Conservation (phyloP, 192 early-diverging fungal genomes). For the Spinellus fusiger region DNA sequence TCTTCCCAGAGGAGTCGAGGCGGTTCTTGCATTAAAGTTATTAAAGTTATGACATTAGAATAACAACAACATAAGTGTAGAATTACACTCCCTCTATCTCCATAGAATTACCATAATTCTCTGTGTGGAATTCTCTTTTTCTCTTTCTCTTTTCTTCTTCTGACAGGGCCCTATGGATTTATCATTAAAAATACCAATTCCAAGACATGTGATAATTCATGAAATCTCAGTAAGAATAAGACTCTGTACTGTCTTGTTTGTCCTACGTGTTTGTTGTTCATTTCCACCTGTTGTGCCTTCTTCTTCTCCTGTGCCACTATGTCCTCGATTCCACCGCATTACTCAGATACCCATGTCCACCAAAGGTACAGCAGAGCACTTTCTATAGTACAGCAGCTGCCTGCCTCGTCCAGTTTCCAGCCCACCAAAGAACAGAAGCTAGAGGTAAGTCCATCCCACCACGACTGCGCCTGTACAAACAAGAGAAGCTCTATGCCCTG, state of each 20-base stretch:
- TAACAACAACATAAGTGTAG: no score
- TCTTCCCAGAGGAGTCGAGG: no score
- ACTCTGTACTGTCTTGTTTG: not conserved
- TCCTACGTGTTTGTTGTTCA: not conserved
- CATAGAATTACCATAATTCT: no score
- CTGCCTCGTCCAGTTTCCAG: constrained; percentile 31
- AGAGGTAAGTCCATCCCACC: constrained; percentile 11
- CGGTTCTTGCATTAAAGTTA: no score
- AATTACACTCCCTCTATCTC: no score
- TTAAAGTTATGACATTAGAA: no score
- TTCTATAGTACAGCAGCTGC: constrained; percentile 30
- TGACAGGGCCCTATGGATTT: no score
- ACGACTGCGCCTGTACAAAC: not conserved
- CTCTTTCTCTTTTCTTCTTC: no score
- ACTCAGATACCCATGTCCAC: constrained; percentile 23
- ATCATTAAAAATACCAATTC: not conserved
- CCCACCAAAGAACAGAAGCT: constrained; percentile 36
- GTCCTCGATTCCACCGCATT: constrained; percentile 12
- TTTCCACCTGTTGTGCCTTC: not conserved
- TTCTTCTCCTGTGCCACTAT: constrained; percentile 2
- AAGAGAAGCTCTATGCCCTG: constrained; percentile 37
- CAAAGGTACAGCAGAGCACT: constrained; percentile 31
- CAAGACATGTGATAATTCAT: not conserved
- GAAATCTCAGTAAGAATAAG: not conserved
- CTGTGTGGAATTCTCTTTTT: no score